Base-by-base conservation (phyloP, 345 rosid species). In the Garcia nutans region DNA sequence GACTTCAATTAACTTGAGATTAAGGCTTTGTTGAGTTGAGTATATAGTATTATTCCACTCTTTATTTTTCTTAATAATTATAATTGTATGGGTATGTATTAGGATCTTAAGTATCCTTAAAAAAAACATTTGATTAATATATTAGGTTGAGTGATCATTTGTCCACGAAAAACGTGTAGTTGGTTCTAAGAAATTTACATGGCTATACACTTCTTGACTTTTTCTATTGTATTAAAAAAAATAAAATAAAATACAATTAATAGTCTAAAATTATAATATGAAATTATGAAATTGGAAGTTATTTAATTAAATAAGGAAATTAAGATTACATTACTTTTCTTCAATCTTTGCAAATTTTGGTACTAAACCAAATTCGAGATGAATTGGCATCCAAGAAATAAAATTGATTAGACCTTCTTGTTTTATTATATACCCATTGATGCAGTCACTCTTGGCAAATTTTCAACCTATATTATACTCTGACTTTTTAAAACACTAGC, bases 131-230 rank as follows among this genome's bases (percentile, higher is more conserved):
- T 73, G 73, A 83, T 57, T 47, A 66, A n/a, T n/a, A 60, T 59
- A 33, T 33, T 33, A 28, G 70, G 69, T 47, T 6, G 52, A 65
- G 70, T 77, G 26, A n/a, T n/a, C n/a, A 41, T 0, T 64, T 72
- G 74, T 81, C 87, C 54, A 75, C 65, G 33, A 1, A 31, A 31
- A 1, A 31, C 33, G 2, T 31, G 33, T 20, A 45, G 82, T 81
- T 78, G 79, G 85, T 63, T 76, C 61, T 22, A 19, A 22, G 13
- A 33, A 75, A 80, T 78, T 44, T 69, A 85, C 87, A 67, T 33
- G 70, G 68, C 56, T 82, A 54, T 73, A 2, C 31, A 28, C 61
- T 52, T 70, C 71, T 73, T 75, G 84, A 83, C 84, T 85, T 81
- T 12, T 7, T 6, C 9, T 7, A 28, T 1, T 45, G 6, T 31